Evolutionary conservation across 1,284 basidiomycete species (phyloP), one percentile per base, ranked within the genome.

Genomic region (Cutaneotrichosporon sp.): DNA sequence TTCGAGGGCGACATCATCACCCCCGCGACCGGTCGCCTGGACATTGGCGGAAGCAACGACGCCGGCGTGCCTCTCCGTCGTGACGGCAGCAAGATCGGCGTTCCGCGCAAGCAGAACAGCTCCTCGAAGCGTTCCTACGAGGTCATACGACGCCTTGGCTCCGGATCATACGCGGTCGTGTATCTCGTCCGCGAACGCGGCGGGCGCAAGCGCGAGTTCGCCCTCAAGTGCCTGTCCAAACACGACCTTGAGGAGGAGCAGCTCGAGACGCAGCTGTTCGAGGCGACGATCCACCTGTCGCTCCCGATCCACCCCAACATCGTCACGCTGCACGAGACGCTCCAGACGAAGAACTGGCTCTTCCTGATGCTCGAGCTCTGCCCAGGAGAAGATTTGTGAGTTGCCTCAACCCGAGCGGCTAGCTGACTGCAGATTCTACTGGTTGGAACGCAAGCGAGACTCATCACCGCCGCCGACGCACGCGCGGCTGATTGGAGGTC

Each of bases 161-260:
- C 90, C 0, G 93, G 93, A 67, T 91, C 89, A 64, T 95, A 95
- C 76, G 92, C 93, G 20, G 89, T 93, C 69, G 94, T 97, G 56
- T 97, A 97, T 77, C 87, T 94, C 67, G 92, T 95, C 25, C 87
- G 88, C 58, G 92, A 97, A 79, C 85, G 93, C 89, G 65, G 87
- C 81, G 75, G 89, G 84, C 71, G 94, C 70, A 91, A 91, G 31
- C 85, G 89, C 62, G 88, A 97, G 77, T 99, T 90, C 77, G 79
- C 95, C 20, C 87, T 99, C 81, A 99, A 99, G 83, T 92, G 93
- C 79, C 83, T 99, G 62, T 94, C 91, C 76, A 98, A 95, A 80
- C 89, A 88, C 56, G 89, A 95, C 82, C 87, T 95, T 67, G 87
- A 91, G 79, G 85, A 89, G 69, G 92, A 95, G 60, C 88, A 90